Evolutionary conservation across 2,329 filamentous ascomycete genomes (phyloP), one percentile per base, ranked within the genome.

Genomic region (Westerdykella aurantiaca): DNA sequence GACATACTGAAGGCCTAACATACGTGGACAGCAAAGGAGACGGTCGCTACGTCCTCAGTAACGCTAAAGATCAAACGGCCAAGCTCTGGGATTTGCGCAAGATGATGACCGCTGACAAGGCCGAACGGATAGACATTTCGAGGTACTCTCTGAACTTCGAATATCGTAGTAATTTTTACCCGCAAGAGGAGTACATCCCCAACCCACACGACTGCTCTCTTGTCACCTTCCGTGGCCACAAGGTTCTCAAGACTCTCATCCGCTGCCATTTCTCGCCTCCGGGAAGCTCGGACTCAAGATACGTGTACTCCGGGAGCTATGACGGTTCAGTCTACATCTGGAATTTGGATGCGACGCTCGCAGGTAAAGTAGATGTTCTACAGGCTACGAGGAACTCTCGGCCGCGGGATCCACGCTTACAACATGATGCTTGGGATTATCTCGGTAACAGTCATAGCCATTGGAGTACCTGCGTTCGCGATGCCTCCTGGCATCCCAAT

Each of bases 51-150:
- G 85, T 97, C 7, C 79, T 98, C 21, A 90, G 85, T 53, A 98
- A 98, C 58, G 88, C 82, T 49, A 98, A 97, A 63, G 93, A 98
- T 61, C 93, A 97, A 67, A 91, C 84, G 34, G 95, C 95, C 81
- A 97, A 97, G 69, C 77, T 98, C 0, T 98, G 93, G 93, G 93
- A 98, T 65, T 66, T 96, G 44, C 78, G 91, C 41, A 94, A 87
- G 76, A 91, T 89, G 77, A 86, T 93, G 74, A 82, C 82, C 5
- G 84, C 85, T 1, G 77, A 82, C 29, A 72, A 76, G 41, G 86
- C 81, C 46, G 72, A 76, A 37, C 68, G 73, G 25, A 70, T 82
- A 42, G 73, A 82, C 48, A 75, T 78, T 4, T 69, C 72, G n/a
- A 68, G 72, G 34, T 74, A 79, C 56, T 80, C 77, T 1, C 80